Evolutionary conservation across 208 protist species (phyloP), one percentile per base, ranked within the genome.

Genomic region (Trypanosoma theileri): DNA sequence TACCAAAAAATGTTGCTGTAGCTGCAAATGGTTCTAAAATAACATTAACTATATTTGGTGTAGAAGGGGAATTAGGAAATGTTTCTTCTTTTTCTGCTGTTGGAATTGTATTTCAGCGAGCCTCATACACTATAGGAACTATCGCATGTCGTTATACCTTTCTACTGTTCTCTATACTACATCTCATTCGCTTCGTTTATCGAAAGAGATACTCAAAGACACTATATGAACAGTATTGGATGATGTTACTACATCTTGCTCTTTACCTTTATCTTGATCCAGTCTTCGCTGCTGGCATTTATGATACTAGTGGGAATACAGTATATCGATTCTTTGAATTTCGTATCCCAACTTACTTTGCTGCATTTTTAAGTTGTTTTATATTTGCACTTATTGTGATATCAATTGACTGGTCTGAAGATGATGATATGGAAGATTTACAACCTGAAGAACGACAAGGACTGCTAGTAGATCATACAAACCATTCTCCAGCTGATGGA

Each of bases 281-380:
- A 14, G 41, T 91, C 21, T 93, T 91, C 60, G 73, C 63, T 40
- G 68, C 63, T 6, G 80, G 86, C 26, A 73, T 89, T 64, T 81
- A 79, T 69, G 65, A 77, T 41, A n/a, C 7, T 42, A 22, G 45
- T 16, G 45, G 71, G 9, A 24, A 4, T 7, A 26, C 24, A 11
- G 13, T 71, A n/a, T 79, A 57, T 71, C 31, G 45, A n/a, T 81
- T 87, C 50, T 58, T 92, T 12, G 88, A 94, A 74, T 94, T 92
- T 54, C 84, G 82, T 55, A 41, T 92, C 19, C 85, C 88, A 12
- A 88, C 72, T 11, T 92, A 84, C 70, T 92, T 94, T 73, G 77
- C 73, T 26, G 83, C 81, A 0, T 42, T 89, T 14, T 60, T 85
- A 0, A 77, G 84, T 62, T 84, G 81, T 61, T 91, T 88, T 62